Percentiles rank a stretch among this genome's conserved stretches.
phyloP scores from a whole-genome alignment of 2,329 filamentous ascomycete species.

The Talaromyces verruculosus region DNA sequence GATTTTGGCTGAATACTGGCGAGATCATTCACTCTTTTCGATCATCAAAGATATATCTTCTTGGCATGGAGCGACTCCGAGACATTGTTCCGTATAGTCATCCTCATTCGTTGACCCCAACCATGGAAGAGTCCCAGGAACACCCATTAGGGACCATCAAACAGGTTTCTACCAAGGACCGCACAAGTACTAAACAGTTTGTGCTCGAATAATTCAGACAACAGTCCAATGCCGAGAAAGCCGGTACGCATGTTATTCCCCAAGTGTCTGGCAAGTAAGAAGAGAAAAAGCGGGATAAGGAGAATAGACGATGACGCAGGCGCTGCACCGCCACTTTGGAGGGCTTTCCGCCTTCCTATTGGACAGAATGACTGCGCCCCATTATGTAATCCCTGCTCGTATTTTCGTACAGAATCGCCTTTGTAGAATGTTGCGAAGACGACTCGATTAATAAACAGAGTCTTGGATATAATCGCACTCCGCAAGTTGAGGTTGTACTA shows the following conservation, averaged over 20 bases:
- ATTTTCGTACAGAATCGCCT: background rate
- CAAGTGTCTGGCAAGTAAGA: background rate
- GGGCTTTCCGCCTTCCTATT: background rate
- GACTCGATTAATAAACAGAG: background rate
- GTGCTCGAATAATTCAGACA: background rate
- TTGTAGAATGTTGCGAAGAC: background rate
- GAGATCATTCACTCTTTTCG: background rate
- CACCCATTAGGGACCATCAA: background rate
- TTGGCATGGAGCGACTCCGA: background rate
- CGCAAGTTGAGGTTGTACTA: background rate
- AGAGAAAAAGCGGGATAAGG: background rate
- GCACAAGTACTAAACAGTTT: background rate
- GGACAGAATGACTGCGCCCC: background rate
- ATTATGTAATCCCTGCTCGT: background rate
- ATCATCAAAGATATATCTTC: background rate
- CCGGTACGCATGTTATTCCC: too few species aligned
- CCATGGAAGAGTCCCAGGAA: background rate
- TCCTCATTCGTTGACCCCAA: background rate
- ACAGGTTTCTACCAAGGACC: background rate
- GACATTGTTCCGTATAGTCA: background rate
- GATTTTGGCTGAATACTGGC: background rate
- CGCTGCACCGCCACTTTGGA: constrained; percentile 4
- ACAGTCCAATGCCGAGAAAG: background rate
- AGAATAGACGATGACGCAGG: background rate
- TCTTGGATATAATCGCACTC: background rate